phyloP scores from a whole-genome alignment of 805 yeast genomes.

The Wickerhamomyces subpelliculosus region DNA sequence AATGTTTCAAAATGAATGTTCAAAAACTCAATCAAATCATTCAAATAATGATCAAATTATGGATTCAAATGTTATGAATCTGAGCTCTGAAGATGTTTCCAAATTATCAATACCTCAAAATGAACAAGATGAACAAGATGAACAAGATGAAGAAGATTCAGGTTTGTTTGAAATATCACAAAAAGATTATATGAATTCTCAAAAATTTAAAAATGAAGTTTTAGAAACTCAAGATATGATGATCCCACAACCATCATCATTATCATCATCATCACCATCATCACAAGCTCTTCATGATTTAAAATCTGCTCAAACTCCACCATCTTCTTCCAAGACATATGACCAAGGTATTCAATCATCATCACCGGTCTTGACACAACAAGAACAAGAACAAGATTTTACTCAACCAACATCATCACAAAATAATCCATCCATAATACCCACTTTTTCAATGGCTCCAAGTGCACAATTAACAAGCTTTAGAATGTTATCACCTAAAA shows the following conservation, averaged over 20 bases:
- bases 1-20: neutral
- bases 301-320: conserved; percentile 1
- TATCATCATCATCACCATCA: neutral
- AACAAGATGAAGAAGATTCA: neutral
- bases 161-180: neutral
- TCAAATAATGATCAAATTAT: neutral
- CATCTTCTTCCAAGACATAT: neutral
- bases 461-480: conserved; percentile 22
- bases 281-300: neutral
- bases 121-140: neutral
- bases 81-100: neutral
- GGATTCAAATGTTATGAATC: neutral
- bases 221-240: no score
- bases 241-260: no score
- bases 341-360: neutral
- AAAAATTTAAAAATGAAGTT: neutral
- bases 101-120: neutral
- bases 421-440: neutral
- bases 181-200: neutral
- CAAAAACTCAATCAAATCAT: neutral
- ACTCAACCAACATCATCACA: neutral
- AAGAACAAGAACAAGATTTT: no score
- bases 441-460: conserved; percentile 1
- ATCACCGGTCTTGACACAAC: neutral
- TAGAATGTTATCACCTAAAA: conserved; percentile 17